These are phyloP conservation scores for Colletotrichum tropicale DNA, from an alignment of 2,329 filamentous ascomycete species.

Conservation along the genomic window DNA sequence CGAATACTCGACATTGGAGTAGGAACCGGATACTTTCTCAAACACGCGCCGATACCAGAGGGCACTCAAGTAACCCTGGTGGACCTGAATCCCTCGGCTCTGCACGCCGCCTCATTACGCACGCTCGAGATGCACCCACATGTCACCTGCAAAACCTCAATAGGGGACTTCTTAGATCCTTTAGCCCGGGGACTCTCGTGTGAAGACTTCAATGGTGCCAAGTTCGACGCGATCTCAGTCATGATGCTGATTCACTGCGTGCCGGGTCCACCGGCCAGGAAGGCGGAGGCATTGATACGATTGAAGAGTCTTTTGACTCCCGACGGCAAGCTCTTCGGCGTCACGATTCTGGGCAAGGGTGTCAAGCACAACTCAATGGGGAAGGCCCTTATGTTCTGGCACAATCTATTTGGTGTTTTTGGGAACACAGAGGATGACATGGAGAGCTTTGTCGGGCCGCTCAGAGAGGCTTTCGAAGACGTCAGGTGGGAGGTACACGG, in stretches of 20 bases:
- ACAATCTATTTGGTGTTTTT: background rate
- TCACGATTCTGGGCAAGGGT: slow-evolving; percentile 24
- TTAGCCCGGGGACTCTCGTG: background rate
- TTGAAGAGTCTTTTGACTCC: slow-evolving; percentile 20
- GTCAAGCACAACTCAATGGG: background rate
- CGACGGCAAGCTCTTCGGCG: slow-evolving; percentile 27
- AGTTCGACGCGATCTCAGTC: background rate
- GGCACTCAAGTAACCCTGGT: background rate
- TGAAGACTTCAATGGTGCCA: background rate
- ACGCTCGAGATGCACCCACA: background rate
- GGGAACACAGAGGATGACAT: background rate
- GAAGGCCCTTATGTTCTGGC: background rate
- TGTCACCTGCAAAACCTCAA: background rate
- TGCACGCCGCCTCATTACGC: background rate
- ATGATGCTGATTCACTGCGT: slow-evolving; percentile 29
- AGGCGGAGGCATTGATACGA: slow-evolving; percentile 13
- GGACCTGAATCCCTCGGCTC: slow-evolving; percentile 1
- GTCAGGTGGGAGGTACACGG: slow-evolving; percentile 1
- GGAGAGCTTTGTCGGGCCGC: background rate
- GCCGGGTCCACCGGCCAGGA: slow-evolving; percentile 22
- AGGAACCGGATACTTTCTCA: background rate
- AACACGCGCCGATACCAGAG: background rate
- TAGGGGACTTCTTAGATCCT: slow-evolving; percentile 1
- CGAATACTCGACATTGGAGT: slow-evolving; percentile 2
- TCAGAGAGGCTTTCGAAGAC: background rate